Evolutionary conservation across 2,329 filamentous ascomycete genomes (phyloP).

Genomic region (Penicillium sp.): DNA sequence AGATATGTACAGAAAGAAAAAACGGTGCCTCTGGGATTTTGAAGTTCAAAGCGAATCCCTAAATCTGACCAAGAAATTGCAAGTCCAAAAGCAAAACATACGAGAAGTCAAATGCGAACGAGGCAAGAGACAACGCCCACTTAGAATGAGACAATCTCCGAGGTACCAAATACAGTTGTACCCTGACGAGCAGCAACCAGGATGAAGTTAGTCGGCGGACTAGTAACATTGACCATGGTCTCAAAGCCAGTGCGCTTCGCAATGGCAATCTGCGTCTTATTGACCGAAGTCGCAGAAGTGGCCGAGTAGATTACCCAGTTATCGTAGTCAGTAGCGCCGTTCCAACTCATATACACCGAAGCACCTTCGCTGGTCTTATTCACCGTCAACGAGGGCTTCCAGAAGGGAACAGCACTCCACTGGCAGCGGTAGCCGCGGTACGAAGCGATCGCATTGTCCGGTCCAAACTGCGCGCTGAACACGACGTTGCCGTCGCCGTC

Average conservation of each 20-base stretch:
- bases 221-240: constrained; percentile 22
- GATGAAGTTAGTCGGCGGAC: constrained; percentile 23
- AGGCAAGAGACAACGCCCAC: background rate
- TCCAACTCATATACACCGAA: constrained; percentile 44
- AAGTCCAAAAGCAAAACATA: background rate
- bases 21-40: too few relatives aligned
- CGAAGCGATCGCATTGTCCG: constrained; percentile 27
- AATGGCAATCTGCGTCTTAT: constrained; percentile 24
- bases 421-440: constrained; percentile 33
- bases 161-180: constrained; percentile 26
- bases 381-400: constrained; percentile 20
- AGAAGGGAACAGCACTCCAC: constrained; percentile 25
- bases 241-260: constrained; percentile 34
- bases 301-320: constrained; percentile 37
- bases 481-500: constrained; percentile 31
- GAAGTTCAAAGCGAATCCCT: too few relatives aligned
- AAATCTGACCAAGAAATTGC: background rate
- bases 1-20: background rate
- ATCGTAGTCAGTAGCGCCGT: constrained; percentile 40
- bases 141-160: constrained; percentile 19
- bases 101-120: background rate
- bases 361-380: background rate
- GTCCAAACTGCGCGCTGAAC: constrained; percentile 33
- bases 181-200: constrained; percentile 35
- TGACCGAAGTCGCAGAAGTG: constrained; percentile 18